A percentile compares a stretch with the other conserved stretches of the same genome.
These are phyloP conservation scores for Striga hermonthica DNA, from an alignment of 305 asterid species.

Conservation along the genomic window DNA sequence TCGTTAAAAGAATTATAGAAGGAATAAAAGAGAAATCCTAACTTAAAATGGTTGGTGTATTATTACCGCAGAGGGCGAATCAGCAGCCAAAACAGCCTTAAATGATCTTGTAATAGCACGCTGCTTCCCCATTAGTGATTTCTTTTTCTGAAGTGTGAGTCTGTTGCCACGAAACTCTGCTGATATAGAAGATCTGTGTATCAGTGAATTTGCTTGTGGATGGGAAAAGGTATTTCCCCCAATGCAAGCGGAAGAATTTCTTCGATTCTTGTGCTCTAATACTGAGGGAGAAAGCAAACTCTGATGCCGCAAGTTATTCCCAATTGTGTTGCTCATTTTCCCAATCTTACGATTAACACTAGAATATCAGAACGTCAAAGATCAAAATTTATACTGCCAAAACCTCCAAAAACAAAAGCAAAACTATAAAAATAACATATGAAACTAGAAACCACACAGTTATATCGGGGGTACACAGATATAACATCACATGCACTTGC, in stretches of 20 bases:
- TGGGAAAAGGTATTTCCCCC: slow-evolving; percentile 67
- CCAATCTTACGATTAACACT: slow-evolving; percentile 34
- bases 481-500: slow-evolving; percentile 24
- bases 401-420: background rate
- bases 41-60: slow-evolving; percentile 10
- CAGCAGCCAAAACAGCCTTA: slow-evolving; percentile 63
- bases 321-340: slow-evolving; percentile 64
- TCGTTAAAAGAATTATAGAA: background rate
- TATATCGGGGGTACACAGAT: background rate
- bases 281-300: slow-evolving; percentile 57
- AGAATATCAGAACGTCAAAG: slow-evolving; percentile 29
- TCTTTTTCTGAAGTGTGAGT: slow-evolving; percentile 41
- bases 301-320: slow-evolving; percentile 81
- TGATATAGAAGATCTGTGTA: slow-evolving; percentile 57
- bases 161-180: slow-evolving; percentile 57
- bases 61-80: slow-evolving; percentile 59
- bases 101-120: slow-evolving; percentile 41
- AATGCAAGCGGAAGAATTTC: slow-evolving; percentile 50
- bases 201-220: slow-evolving; percentile 56
- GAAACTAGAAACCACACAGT: slow-evolving; percentile 6
- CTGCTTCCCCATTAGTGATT: slow-evolving; percentile 54
- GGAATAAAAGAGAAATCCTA: background rate
- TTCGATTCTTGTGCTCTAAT: slow-evolving; percentile 57
- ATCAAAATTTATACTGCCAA: slow-evolving; percentile 28
- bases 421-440: background rate